A percentile compares a stretch with the other conserved stretches of the same genome.
Evolutionary conservation across 768 basidiomycete genomes (phyloP).

Genomic region (Chalciporus piperatus): DNA sequence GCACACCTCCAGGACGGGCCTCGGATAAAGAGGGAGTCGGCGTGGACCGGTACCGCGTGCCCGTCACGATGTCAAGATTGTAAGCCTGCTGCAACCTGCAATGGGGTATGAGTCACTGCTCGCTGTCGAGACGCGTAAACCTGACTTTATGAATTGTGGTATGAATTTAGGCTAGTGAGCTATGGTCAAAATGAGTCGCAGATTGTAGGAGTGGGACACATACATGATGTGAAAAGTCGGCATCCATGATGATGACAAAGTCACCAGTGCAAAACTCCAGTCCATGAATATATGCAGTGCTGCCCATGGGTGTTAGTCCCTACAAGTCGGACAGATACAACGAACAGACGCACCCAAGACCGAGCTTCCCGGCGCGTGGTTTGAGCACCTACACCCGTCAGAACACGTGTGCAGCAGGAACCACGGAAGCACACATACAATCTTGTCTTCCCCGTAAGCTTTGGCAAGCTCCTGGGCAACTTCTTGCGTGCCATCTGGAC

Average conservation of each 20-base stretch:
- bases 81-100: conserved; percentile 76
- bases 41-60: conserved; percentile 76
- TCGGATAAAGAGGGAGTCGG: conserved; percentile 54
- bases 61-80: conserved; percentile 91
- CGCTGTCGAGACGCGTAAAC: background rate
- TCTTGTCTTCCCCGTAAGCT: conserved; percentile 81
- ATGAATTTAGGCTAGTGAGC: conserved; percentile 85
- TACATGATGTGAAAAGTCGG: conserved; percentile 94
- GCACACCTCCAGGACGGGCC: conserved; percentile 78
- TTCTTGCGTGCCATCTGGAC: conserved; percentile 91
- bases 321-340: background rate
- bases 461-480: conserved; percentile 75
- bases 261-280: conserved; percentile 86
- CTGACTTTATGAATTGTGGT: conserved; percentile 83
- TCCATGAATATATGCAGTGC: conserved; percentile 91
- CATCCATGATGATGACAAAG: conserved; percentile 97
- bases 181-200: conserved; percentile 3
- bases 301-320: conserved; percentile 28
- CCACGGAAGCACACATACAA: conserved; percentile 46
- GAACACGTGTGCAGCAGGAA: background rate
- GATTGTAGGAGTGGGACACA: conserved; percentile 24
- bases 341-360: conserved; percentile 65
- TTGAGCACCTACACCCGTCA: conserved; percentile 58
- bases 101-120: conserved; percentile 1
- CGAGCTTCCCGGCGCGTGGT: conserved; percentile 88